phyloP scores from a whole-genome alignment of 805 yeast species.

The Zygoascus ofunaensis region DNA sequence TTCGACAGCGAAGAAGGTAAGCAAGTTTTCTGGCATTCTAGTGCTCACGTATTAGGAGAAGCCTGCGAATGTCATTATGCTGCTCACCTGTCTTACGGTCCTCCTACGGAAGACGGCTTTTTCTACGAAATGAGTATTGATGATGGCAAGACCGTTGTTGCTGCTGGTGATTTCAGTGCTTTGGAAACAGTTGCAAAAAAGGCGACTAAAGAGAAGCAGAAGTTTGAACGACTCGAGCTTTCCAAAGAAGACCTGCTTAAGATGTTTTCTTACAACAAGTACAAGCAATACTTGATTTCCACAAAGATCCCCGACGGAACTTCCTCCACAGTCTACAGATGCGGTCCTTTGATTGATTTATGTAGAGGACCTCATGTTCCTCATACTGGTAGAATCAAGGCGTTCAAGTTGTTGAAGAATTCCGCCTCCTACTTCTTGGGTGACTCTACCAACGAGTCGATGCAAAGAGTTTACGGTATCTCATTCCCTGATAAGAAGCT shows the following conservation, averaged over 20 bases:
- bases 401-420: conserved; percentile 87
- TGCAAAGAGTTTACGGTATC: conserved; percentile 96
- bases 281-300: conserved; percentile 77
- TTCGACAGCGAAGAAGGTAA: conserved; percentile 93
- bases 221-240: conserved; percentile 86
- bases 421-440: conserved; percentile 95
- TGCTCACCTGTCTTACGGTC: conserved; percentile 87
- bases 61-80: conserved; percentile 95
- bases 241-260: conserved; percentile 82
- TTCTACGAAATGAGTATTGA: conserved; percentile 91
- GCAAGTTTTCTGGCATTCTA: conserved; percentile 96
- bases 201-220: conserved; percentile 91
- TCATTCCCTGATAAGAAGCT: conserved; percentile 97
- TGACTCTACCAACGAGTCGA: conserved; percentile 83
- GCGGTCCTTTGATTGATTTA: conserved; percentile 94
- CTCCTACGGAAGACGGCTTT: conserved; percentile 96
- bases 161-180: conserved; percentile 73
- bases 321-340: conserved; percentile 91
- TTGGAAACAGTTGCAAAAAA: conserved; percentile 81
- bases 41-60: conserved; percentile 97
- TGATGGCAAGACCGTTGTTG: conserved; percentile 63
- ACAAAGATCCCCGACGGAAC: conserved; percentile 94
- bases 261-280: conserved; percentile 94
- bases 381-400: conserved; percentile 92
- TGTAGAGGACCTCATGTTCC: conserved; percentile 98